phyloP scores from a whole-genome alignment of 2,329 filamentous ascomycete genomes.

The Aspergillus sergii region DNA sequence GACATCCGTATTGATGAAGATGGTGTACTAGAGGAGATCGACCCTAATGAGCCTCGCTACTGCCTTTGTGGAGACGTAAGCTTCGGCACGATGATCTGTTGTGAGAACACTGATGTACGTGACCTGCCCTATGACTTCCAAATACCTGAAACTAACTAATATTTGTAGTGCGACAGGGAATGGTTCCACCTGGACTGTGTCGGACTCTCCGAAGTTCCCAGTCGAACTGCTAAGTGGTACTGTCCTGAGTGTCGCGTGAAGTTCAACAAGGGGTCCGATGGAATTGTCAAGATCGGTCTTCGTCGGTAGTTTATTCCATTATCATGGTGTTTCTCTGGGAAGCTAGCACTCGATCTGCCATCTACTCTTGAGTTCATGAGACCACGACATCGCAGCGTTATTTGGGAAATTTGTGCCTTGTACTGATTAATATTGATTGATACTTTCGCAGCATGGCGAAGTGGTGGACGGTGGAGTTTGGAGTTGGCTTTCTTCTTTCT shows the following conservation, averaged over 20 bases:
- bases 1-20: conserved; percentile 51
- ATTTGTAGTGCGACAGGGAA: conserved; percentile 61
- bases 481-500: conserved; percentile 7
- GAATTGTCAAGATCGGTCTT: conserved; percentile 40
- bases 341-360: neutral
- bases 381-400: conserved; percentile 15
- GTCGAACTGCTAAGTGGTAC: conserved; percentile 66
- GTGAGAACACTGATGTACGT: conserved; percentile 61
- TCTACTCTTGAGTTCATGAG: conserved; percentile 15
- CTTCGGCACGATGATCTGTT: conserved; percentile 67
- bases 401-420: conserved; percentile 10
- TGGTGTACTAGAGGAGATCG: conserved; percentile 54
- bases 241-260: conserved; percentile 63
- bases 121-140: conserved; percentile 14
- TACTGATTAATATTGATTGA: conserved; percentile 8
- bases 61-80: conserved; percentile 67
- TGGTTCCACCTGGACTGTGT: conserved; percentile 69
- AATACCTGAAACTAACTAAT: neutral
- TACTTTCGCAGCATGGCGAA: conserved; percentile 18
- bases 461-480: conserved; percentile 7
- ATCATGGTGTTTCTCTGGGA: neutral
- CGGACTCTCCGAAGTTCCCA: conserved; percentile 59
- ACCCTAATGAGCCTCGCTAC: conserved; percentile 65
- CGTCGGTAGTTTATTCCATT: conserved; percentile 30
- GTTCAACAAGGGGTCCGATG: conserved; percentile 45